A percentile compares a stretch with the other conserved stretches of the same genome.
Evolutionary conservation across 2,329 filamentous ascomycete genomes (phyloP).

Genomic region (Botrytis galanthina): DNA sequence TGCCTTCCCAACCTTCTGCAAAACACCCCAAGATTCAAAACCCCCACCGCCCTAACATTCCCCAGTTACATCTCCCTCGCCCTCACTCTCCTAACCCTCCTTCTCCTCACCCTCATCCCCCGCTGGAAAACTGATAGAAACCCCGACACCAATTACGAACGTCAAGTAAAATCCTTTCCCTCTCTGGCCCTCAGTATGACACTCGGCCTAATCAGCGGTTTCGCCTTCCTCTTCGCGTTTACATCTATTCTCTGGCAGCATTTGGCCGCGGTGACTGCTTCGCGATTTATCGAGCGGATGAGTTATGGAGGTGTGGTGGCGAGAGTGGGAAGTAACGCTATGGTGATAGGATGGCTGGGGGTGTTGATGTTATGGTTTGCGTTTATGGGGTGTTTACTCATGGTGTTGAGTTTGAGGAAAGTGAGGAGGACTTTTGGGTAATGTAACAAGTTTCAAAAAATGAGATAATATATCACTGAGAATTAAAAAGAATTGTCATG

Average conservation of each 20-base stretch:
- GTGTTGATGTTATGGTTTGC: neutral
- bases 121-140: neutral
- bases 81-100: neutral
- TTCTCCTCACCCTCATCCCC: neutral
- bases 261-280: neutral
- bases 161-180: neutral
- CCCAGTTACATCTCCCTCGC: neutral
- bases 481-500: neutral
- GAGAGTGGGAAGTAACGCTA: neutral
- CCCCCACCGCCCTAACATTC: neutral
- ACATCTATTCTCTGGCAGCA: neutral
- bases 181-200: neutral
- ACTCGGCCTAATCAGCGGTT: neutral
- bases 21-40: neutral
- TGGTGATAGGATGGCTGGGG: neutral
- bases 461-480: neutral
- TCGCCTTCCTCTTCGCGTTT: neutral
- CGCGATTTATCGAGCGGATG: neutral
- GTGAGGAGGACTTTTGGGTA: neutral
- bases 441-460: neutral
- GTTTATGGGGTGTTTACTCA: neutral
- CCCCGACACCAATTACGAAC: neutral
- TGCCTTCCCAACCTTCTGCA: neutral
- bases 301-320: neutral
- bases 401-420: conserved; percentile 2